Conservation (phyloP, 768 basidiomycete genomes). For the Mrakia gelida region DNA sequence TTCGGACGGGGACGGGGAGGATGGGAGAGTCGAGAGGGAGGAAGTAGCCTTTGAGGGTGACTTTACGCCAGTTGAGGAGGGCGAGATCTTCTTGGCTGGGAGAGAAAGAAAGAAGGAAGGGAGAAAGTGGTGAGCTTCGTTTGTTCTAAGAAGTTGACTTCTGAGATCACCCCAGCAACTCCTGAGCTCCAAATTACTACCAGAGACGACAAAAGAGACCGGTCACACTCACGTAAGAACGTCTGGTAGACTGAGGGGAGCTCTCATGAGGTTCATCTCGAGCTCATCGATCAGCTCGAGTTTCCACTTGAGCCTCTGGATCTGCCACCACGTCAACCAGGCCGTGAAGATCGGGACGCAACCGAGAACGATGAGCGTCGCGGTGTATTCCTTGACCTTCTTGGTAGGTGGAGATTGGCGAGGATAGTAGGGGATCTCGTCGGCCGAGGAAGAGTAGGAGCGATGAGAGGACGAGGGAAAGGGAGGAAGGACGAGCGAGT, state of each 20-base stretch:
- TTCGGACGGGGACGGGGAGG: conserved; percentile 63
- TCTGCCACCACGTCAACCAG: conserved; percentile 87
- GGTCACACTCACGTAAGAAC: conserved; percentile 70
- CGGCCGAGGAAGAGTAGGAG: background rate
- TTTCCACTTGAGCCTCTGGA: conserved; percentile 92
- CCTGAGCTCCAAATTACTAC: no score
- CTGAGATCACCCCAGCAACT: no score
- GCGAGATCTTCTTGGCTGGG: conserved; percentile 17
- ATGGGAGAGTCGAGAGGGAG: conserved; percentile 44
- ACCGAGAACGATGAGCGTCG: conserved; percentile 53
- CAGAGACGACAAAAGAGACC: background rate
- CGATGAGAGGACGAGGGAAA: conserved; percentile 2
- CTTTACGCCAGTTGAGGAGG: conserved; percentile 65
- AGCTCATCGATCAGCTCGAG: conserved; percentile 86
- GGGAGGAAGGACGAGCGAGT: background rate
- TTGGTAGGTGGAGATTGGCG: conserved; percentile 24
- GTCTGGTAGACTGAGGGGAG: conserved; percentile 70
- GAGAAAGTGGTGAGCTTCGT: background rate
- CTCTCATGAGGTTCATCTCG: conserved; percentile 77
- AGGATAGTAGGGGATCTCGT: conserved; percentile 9
- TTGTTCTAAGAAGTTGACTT: no score
- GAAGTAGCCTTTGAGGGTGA: conserved; percentile 71
- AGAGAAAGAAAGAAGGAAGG: background rate
- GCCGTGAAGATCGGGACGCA: conserved; percentile 87
- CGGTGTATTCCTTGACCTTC: conserved; percentile 14